phyloP scores from a whole-genome alignment of 331 rosid genomes.

The Quercus tomentella region DNA sequence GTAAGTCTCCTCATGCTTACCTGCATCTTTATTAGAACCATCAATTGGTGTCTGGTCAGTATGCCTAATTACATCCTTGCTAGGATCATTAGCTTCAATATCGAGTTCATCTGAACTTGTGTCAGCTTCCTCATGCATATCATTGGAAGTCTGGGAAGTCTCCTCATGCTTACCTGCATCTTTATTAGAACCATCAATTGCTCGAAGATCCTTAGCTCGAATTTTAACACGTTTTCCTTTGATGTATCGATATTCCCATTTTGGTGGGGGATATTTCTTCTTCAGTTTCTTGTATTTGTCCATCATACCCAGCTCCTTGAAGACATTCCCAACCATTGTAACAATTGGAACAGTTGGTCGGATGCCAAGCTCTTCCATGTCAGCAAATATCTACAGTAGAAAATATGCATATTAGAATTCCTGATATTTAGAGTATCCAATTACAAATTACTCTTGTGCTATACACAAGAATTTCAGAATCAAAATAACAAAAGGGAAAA shows the following conservation, averaged over 20 bases:
- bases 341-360: constrained; percentile 57
- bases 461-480: background rate
- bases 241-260: constrained; percentile 65
- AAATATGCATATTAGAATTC: constrained; percentile 15
- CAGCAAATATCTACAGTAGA: constrained; percentile 73
- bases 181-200: constrained; percentile 8
- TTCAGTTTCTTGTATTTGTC: constrained; percentile 63
- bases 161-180: constrained; percentile 12
- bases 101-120: constrained; percentile 20
- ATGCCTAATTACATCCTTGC: background rate
- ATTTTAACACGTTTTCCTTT: constrained; percentile 71
- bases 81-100: constrained; percentile 15
- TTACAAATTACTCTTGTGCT: background rate
- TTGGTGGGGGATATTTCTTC: constrained; percentile 71
- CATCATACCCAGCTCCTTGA: constrained; percentile 74
- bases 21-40: constrained; percentile 7
- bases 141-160: constrained; percentile 3
- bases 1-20: constrained; percentile 11
- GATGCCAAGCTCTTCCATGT: constrained; percentile 91
- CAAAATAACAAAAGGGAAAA: background rate
- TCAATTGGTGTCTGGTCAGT: constrained; percentile 13
- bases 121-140: constrained; percentile 24
- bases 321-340: constrained; percentile 65
- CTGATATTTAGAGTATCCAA: constrained; percentile 5
- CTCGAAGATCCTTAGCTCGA: constrained; percentile 20